Evolutionary conservation across 23 red algal genomes (phyloP), one percentile per base, ranked within the genome.

Genomic region (Gracilariopsis chorda): DNA sequence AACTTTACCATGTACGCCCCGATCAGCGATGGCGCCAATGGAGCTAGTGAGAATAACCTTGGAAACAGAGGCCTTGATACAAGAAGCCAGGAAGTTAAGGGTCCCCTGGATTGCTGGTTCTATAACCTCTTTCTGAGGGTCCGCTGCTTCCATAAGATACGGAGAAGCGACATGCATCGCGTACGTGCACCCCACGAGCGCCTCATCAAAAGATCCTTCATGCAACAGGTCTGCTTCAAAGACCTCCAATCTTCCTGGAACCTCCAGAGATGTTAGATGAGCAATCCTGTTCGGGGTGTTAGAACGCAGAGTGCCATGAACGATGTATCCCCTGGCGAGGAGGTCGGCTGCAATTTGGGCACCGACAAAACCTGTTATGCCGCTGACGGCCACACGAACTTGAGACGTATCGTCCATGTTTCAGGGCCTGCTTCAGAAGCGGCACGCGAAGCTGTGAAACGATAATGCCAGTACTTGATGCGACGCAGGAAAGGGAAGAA

Each of bases 21-120:
- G 24, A 34, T 93, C 90, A 41, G 90, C 39, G 58, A 96, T 87
- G 2, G 94, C 88, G 1, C 42, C 94, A 40, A 92, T 61, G 30
- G 94, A 96, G 19, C 78, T 86, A 7, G 94, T 96, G 19, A 96
- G 68, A 2, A 96, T 75, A 11, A 96, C 88, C 4, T 91, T 90
- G 12, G 27, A 33, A 4, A 96, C 74, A 30, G 28, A 47, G 39
- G 87, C 87, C 49, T 78, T 51, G 0, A 68, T 51, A 41, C 85
- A 90, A 34, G 77, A 35, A 34, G 28, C 25, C 32, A 96, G 48
- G 34, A 96, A 86, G 55, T 68, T 76, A 12, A 61, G 49, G 0
- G 94, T 93, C 12, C 94, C 94, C 27, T 89, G 52, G 16, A 92
- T 58, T 8, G 94, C 94, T 9, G 94, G 94, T 43, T 92, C 80